Base-by-base conservation (phyloP, 2,329 filamentous ascomycete genomes). In the Nannizzia gypsea region DNA sequence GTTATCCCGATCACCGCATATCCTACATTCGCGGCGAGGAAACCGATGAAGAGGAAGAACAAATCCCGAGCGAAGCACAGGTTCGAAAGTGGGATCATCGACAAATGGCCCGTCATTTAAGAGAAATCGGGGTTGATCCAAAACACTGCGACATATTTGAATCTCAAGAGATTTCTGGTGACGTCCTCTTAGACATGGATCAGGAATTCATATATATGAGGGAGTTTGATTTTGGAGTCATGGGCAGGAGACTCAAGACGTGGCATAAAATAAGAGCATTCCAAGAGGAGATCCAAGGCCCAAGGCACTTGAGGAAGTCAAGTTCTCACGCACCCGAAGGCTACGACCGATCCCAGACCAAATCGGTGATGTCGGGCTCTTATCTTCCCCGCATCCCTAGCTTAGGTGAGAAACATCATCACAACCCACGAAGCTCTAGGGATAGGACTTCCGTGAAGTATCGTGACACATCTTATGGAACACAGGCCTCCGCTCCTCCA, bases 211-310 rank as follows among this genome's bases (percentile, higher is more conserved):
- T 97, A 15, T 95, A 96, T 71, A 86, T 97, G 77, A 96, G 96
- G 70, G 91, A 93, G 54, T 95, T 96, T 67, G 89, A 96, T 66
- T 80, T 97, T 65, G 92, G 92, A 17, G 89, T 91, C 2, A 91
- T 97, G 66, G 92, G 92, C 6, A 83, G 89, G 60, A 83, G 92
- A 63, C 76, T 97, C 63, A 95, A 95, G 72, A 96, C 91, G 1
- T 97, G 92, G 92, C 90, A 96, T 73, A 96, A 93, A 74, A 91
- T 97, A 72, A 95, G 95, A 73, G 79, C 84, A 2, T 80, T 97
- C 64, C 92, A 97, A 70, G 89, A 95, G 68, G 90, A 96, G 72
- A 85, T 93, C 46, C 86, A 82, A 64, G 81, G 81, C 50, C 74
- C 83, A 74, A 67, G 83, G 74, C 75, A 70, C 61, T 69, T 66